Percentiles rank a stretch among this genome's conserved stretches.
Conservation (phyloP, 768 basidiomycete genomes). For the Suillus decipiens region DNA sequence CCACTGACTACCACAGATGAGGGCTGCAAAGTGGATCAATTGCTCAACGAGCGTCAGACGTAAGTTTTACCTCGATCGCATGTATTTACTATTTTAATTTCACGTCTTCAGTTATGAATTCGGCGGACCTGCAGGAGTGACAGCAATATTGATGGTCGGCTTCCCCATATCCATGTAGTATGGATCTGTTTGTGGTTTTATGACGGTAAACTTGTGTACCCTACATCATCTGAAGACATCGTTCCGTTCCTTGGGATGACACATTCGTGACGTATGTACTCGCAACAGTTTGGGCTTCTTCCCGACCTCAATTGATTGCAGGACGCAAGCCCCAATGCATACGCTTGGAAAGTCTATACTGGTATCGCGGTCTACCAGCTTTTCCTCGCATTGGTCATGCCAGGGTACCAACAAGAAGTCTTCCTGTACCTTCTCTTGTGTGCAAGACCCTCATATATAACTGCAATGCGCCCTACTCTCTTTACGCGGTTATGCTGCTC, state of each 20-base stretch:
- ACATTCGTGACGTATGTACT: slow-evolving; percentile 68
- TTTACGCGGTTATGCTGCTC: slow-evolving; percentile 77
- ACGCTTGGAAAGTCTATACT: slow-evolving; percentile 89
- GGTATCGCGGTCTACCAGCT: slow-evolving; percentile 90
- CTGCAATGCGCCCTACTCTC: slow-evolving; percentile 88
- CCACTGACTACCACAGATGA: slow-evolving; percentile 56
- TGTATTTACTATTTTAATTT: neutral
- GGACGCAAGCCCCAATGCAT: slow-evolving; percentile 90
- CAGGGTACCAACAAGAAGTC: slow-evolving; percentile 91
- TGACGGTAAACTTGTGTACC: slow-evolving; percentile 78
- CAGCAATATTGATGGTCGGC: slow-evolving; percentile 90
- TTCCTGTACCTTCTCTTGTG: slow-evolving; percentile 91
- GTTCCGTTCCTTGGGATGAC: slow-evolving; percentile 76
- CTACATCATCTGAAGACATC: slow-evolving; percentile 68
- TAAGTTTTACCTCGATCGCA: slow-evolving; percentile 30
- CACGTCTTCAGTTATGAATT: slow-evolving; percentile 80
- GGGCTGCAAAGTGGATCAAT: slow-evolving; percentile 72
- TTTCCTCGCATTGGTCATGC: slow-evolving; percentile 85
- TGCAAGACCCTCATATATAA: slow-evolving; percentile 95
- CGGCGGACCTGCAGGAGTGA: slow-evolving; percentile 89
- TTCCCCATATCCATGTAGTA: slow-evolving; percentile 99
- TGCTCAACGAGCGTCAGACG: slow-evolving; percentile 70
- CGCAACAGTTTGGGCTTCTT: neutral
- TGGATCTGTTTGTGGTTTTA: slow-evolving; percentile 97
- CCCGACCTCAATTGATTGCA: slow-evolving; percentile 29